Evolutionary conservation across 805 yeast genomes (phyloP), one percentile per base, ranked within the genome.

Genomic region (Wickerhamomyces canadensis): DNA sequence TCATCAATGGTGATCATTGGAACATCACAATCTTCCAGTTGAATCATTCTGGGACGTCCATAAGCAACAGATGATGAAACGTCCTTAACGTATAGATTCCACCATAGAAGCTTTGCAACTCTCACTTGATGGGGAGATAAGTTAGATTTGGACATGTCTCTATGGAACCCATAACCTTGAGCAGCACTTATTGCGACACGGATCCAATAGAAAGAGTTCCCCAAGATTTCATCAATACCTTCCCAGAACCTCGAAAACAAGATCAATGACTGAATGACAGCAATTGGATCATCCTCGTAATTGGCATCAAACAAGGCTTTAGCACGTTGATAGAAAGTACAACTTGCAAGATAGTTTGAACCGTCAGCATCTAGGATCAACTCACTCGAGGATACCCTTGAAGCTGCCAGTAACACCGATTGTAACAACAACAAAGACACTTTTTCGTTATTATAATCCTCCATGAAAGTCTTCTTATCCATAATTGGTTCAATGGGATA

Each of bases 131-230:
- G 54, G 14, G 55, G 56, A 21, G 71, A 57, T 33, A 72, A 58
- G 19, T 53, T 57, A 16, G 64, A 60, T 25, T 49, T 49, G 31
- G 52, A 54, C 28, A 74, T 68, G 43, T 68, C 74, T 44, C 85
- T 67, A 55, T 85, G 93, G 47, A 85, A 64, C 1, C 95, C 95
- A 51, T 77, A 71, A 11, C 84, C 83, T 53, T 82, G 88, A 3
- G 89, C 89, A 34, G 79, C 64, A 10, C 79, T 72, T 24, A 82
- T 65, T 1, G 87, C 89, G 10, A 78, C 72, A 34, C 85, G 68
- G 10, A 80, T 71, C 86, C 87, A 79, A 56, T 78, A 79, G 51
- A 72, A 76, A 3, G 78, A 73, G 54, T 79, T 80, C 36, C 79
- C 74, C 21, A 83, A 69, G 26, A 78, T 78, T 47, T 76, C 79